Conservation (phyloP, 768 basidiomycete genomes). For the Clitopilus passeckerianus region DNA sequence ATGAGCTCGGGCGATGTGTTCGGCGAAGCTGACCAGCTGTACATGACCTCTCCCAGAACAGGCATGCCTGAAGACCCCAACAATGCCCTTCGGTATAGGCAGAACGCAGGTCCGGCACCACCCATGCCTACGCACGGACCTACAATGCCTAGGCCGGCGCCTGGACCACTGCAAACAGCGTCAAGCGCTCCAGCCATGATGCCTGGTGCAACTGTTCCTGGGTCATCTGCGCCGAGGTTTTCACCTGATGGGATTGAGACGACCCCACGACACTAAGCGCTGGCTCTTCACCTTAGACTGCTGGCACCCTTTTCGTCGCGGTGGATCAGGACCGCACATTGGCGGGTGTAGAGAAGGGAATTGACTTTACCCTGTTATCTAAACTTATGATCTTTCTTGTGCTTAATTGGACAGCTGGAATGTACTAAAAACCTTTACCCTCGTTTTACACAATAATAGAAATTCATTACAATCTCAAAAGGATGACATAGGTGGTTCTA, state of each 20-base stretch:
- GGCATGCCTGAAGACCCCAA: conserved; percentile 16
- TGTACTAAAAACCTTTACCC: neutral
- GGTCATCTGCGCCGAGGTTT: conserved; percentile 2
- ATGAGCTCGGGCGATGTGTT: conserved; percentile 38
- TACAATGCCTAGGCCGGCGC: neutral
- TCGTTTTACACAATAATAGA: neutral
- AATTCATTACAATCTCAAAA: neutral
- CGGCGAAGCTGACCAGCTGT: conserved; percentile 32
- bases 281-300: neutral
- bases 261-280: conserved; percentile 19
- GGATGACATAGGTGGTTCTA: neutral
- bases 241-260: conserved; percentile 27
- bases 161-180: conserved; percentile 2
- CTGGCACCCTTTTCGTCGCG: neutral
- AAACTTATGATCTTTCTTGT: neutral
- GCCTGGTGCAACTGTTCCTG: conserved; percentile 7
- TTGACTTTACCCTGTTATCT: neutral
- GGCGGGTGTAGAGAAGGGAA: too few species aligned
- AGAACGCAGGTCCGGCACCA: conserved; percentile 6
- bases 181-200: conserved; percentile 7
- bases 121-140: neutral
- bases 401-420: neutral
- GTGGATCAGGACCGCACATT: too few species aligned
- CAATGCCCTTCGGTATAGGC: neutral
- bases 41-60: conserved; percentile 28